Evolutionary conservation across 2,329 filamentous ascomycete genomes (phyloP).

Genomic region (Hypoxylon sp.): DNA sequence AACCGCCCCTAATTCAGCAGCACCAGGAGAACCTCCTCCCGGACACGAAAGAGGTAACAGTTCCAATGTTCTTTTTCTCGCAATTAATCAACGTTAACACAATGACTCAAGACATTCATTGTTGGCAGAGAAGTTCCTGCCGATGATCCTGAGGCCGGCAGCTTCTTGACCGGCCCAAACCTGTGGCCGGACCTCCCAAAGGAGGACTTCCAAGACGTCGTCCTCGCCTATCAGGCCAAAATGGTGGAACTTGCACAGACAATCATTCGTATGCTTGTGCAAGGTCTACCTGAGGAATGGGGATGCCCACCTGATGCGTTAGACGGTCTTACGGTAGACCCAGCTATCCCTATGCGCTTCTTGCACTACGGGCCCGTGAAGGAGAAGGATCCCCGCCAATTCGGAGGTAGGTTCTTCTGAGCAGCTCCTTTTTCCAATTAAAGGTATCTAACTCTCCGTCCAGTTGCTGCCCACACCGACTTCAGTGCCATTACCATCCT

Average conservation of each 20-base stretch:
- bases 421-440: neutral
- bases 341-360: neutral
- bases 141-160: neutral
- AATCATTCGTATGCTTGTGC: neutral
- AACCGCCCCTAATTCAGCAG: neutral
- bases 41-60: neutral
- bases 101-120: neutral
- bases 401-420: slow-evolving; percentile 32
- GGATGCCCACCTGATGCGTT: neutral
- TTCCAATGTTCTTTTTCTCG: neutral
- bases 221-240: neutral
- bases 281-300: neutral
- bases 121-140: neutral
- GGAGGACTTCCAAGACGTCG: neutral
- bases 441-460: neutral
- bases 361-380: slow-evolving; percentile 43
- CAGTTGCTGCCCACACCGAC: slow-evolving; percentile 51
- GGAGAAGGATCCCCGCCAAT: slow-evolving; percentile 37
- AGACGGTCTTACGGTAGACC: neutral
- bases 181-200: neutral
- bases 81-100: neutral
- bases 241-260: neutral
- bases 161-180: neutral
- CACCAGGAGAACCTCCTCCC: neutral
- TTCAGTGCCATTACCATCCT: slow-evolving; percentile 52